Base-by-base conservation (phyloP, 768 basidiomycete genomes). In the Mycena polygramma region DNA sequence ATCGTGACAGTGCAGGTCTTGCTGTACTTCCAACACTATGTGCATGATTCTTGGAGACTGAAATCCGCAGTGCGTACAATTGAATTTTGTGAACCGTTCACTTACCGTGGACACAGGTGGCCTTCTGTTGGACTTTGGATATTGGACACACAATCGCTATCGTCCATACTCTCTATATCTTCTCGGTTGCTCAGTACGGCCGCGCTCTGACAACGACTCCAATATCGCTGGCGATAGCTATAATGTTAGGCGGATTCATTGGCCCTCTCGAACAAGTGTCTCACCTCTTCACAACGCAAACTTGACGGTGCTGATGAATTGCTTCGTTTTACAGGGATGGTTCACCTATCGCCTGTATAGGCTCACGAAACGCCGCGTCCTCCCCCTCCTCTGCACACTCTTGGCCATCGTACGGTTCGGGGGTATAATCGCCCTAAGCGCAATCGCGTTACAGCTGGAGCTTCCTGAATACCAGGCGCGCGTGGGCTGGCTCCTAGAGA, bases 111-210 rank as follows among this genome's bases (percentile, higher is more conserved):
- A 30, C 30, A 30, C 19, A 54, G 53, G 53, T 54, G 2, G 53
- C 17, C 19, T 4, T 52, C 10, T 36, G 22, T 30, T 52, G 62
- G 36, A 4, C n/a, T 24, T 17, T 63, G 37, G 62, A 63, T 7
- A 1, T 52, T 39, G 35, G 36, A 4, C 62, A 63, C 24, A 41
- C 62, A 8, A 63, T 63, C 7, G 62, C 52, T 10, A 41, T 63
- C 7, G 52, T 22, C 62, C 62, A 63, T n/a, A 43, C 62, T 7
- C 37, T 63, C 10, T 63, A 63, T 22, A 63, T 30, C 4, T 22
- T 63, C 2, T 53, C 62, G 7, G 51, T 63, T 3, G 43, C 17
- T 5, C 37, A 63, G 51, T 63, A 63, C 24, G 51, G 62, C 2
- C n/a, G 51, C 7, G 41, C 36, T 5, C 53, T 54, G 35, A 15